Evolutionary conservation across 768 basidiomycete species (phyloP).

Genomic region (Lepiota venenata): DNA sequence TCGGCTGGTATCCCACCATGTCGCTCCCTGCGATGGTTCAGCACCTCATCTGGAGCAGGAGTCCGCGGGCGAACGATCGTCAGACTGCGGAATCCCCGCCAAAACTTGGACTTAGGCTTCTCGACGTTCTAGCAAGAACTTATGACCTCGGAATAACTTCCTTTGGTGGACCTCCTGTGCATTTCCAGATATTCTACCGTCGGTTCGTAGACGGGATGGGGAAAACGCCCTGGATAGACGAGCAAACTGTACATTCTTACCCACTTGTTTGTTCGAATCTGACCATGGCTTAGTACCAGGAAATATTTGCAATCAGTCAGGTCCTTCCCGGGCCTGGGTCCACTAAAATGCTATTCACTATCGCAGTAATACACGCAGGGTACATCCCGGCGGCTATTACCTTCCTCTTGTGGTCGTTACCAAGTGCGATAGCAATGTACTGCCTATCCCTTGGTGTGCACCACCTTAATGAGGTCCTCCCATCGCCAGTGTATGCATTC

Average conservation of each 20-base stretch:
- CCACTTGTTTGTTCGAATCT: not conserved
- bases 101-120: conserved; percentile 20
- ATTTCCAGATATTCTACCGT: conserved; percentile 44
- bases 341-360: conserved; percentile 46
- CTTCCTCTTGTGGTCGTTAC: conserved; percentile 44
- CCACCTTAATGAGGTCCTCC: conserved; percentile 37
- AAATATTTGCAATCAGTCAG: conserved; percentile 45
- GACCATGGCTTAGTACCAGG: conserved; percentile 28
- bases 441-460: conserved; percentile 40
- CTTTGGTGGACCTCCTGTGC: conserved; percentile 49
- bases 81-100: not conserved
- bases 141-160: conserved; percentile 40
- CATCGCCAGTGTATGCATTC: conserved; percentile 43
- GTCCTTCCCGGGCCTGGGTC: conserved; percentile 47
- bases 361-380: conserved; percentile 40
- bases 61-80: not conserved
- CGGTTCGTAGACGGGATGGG: conserved; percentile 33
- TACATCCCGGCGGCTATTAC: conserved; percentile 36
- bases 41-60: not conserved
- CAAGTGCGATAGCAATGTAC: conserved; percentile 46
- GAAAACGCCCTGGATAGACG: conserved; percentile 35
- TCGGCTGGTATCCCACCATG: not conserved
- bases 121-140: conserved; percentile 30
- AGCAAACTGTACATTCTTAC: conserved; percentile 31
- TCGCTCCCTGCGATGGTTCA: conserved; percentile 5